Percentiles rank a stretch among this genome's conserved stretches.
phyloP scores from a whole-genome alignment of 345 rosid species.

The Turritis glabra region DNA sequence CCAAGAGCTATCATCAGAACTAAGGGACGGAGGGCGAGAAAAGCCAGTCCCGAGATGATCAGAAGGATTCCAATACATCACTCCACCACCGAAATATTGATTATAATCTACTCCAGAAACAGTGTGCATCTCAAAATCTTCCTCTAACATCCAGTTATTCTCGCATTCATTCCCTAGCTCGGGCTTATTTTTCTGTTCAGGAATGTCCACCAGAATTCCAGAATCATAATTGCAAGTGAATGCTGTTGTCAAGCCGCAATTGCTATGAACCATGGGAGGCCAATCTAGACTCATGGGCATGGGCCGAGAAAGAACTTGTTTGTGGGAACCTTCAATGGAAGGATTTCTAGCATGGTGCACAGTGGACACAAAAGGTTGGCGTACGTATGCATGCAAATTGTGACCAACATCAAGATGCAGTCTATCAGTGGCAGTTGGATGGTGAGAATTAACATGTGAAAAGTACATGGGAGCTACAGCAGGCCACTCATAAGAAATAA shows the following conservation, averaged over 20 bases:
- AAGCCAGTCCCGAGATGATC: conserved; percentile 81
- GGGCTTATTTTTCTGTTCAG: conserved; percentile 55
- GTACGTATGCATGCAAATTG: conserved; percentile 73
- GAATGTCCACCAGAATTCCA: conserved; percentile 64
- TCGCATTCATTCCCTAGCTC: conserved; percentile 73
- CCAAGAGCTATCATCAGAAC: conserved; percentile 99
- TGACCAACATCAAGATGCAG: conserved; percentile 93
- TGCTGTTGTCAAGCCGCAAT: conserved; percentile 64
- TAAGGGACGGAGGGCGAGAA: conserved; percentile 94
- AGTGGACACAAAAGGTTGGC: conserved; percentile 72
- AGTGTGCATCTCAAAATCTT: conserved; percentile 81
- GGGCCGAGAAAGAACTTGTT: conserved; percentile 65
- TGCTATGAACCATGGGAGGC: conserved; percentile 91
- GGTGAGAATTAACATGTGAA: conserved; percentile 68
- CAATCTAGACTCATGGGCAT: conserved; percentile 92
- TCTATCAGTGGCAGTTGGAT: conserved; percentile 88
- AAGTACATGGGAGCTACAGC: conserved; percentile 69
- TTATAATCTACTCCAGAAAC: conserved; percentile 89
- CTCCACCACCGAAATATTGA: conserved; percentile 96
- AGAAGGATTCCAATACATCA: conserved; percentile 97
- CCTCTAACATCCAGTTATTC: conserved; percentile 88
- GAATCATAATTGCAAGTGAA: conserved; percentile 71
- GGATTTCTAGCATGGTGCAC: conserved; percentile 78
- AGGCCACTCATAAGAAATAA: conserved; percentile 88
- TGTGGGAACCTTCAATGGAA: conserved; percentile 63